Conservation (phyloP, 1,139 yeast species). For the Starmera stellimalicola region DNA sequence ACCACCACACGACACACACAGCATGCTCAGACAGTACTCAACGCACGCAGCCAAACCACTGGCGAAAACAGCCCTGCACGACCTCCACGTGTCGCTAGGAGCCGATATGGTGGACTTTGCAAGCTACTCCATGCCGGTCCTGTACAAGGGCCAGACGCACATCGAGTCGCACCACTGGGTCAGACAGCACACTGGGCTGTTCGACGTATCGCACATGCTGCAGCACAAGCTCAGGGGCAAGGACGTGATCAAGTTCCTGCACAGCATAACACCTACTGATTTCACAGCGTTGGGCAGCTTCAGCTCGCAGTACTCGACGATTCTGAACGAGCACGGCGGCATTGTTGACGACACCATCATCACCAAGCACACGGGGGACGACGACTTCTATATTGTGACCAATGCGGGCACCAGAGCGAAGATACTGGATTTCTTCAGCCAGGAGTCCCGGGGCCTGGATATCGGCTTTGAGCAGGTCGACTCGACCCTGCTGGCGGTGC, state of each 20-base stretch:
- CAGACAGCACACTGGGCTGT: conserved; percentile 75
- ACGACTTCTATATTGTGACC: conserved; percentile 76
- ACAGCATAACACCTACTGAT: conserved; percentile 82
- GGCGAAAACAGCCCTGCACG: conserved; percentile 71
- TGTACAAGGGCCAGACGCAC: conserved; percentile 75
- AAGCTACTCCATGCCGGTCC: conserved; percentile 89
- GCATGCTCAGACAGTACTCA: conserved; percentile 25
- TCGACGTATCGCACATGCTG: conserved; percentile 96
- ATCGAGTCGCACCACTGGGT: conserved; percentile 95
- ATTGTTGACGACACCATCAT: conserved; percentile 86
- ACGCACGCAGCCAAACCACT: conserved; percentile 21
- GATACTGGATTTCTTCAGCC: conserved; percentile 56
- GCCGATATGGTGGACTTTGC: conserved; percentile 96
- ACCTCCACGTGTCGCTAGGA: conserved; percentile 66
- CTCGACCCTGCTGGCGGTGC: conserved; percentile 79
- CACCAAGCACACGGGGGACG: conserved; percentile 71
- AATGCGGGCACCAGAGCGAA: conserved; percentile 92
- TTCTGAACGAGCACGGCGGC: conserved; percentile 76
- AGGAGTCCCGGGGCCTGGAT: conserved; percentile 37
- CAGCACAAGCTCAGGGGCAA: conserved; percentile 74
- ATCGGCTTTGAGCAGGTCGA: conserved; percentile 57
- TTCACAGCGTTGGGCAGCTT: conserved; percentile 44
- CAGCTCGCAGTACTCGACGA: conserved; percentile 66
- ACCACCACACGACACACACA: too few species aligned
- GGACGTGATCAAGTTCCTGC: conserved; percentile 58